These are phyloP conservation scores for Colletotrichum higginsianum DNA, from an alignment of 2,329 filamentous ascomycete species.

Conservation along the genomic window DNA sequence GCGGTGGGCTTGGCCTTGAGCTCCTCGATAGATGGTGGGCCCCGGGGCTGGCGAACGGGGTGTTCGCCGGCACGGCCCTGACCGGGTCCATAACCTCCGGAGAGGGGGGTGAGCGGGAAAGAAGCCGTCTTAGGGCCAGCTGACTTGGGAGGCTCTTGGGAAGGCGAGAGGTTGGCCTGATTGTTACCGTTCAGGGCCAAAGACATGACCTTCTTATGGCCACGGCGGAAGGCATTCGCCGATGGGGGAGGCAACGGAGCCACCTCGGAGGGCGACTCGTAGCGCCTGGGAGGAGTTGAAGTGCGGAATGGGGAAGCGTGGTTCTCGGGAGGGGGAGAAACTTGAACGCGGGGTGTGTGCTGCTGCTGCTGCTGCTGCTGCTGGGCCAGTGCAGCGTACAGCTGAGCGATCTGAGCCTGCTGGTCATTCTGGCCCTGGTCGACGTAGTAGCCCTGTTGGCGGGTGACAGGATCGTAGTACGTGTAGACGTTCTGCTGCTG, in stretches of 20 bases:
- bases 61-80: constrained; percentile 95
- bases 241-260: constrained; percentile 87
- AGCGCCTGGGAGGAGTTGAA: constrained; percentile 76
- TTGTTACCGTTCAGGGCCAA: constrained; percentile 72
- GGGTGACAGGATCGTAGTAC: constrained; percentile 88
- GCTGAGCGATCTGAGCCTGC: constrained; percentile 52
- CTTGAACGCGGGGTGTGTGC: constrained; percentile 80
- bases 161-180: constrained; percentile 59
- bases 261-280: constrained; percentile 77
- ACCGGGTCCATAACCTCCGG: constrained; percentile 91
- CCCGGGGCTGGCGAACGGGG: constrained; percentile 91
- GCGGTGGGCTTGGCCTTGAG: constrained; percentile 90
- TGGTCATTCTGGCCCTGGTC: constrained; percentile 74
- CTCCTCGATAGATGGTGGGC: constrained; percentile 92
- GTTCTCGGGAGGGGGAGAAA: constrained; percentile 82
- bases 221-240: constrained; percentile 91
- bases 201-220: constrained; percentile 92
- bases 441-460: constrained; percentile 85
- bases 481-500: constrained; percentile 84
- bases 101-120: constrained; percentile 85
- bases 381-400: constrained; percentile 48
- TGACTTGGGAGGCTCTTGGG: constrained; percentile 66
- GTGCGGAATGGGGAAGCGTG: constrained; percentile 70
- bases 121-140: constrained; percentile 83
- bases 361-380: constrained; percentile 61